phyloP scores from a whole-genome alignment of 2,329 filamentous ascomycete genomes.

The Xylaria digitata region DNA sequence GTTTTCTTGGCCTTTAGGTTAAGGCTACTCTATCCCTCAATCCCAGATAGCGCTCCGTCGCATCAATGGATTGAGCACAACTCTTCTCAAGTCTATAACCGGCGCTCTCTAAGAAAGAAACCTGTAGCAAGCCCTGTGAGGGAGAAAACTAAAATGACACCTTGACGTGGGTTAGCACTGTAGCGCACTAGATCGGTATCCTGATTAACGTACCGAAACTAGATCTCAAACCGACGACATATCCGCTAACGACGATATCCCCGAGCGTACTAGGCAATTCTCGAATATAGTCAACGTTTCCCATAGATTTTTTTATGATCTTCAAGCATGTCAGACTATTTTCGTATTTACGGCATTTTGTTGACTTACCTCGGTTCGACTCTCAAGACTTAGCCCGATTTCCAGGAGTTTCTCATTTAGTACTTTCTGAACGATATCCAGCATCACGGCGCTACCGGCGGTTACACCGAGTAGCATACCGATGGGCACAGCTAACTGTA shows the following conservation, averaged over 20 bases:
- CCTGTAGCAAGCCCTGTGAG: conserved; percentile 29
- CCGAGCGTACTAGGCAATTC: conserved; percentile 22
- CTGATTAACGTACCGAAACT: conserved; percentile 33
- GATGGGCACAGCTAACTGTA: conserved; percentile 59
- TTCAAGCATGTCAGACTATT: conserved; percentile 11
- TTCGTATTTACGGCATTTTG: neutral
- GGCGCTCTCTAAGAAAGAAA: conserved; percentile 27
- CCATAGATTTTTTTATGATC: conserved; percentile 56
- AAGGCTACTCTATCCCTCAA: too few species aligned
- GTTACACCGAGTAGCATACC: conserved; percentile 50
- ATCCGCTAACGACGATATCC: conserved; percentile 32
- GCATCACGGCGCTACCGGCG: conserved; percentile 43
- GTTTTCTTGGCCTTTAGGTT: too few species aligned
- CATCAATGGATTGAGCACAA: neutral
- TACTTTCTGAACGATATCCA: conserved; percentile 46
- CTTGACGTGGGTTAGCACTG: conserved; percentile 21
- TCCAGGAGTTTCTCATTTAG: conserved; percentile 42
- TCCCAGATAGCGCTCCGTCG: too few species aligned
- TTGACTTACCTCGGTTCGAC: conserved; percentile 37
- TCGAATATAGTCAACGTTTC: conserved; percentile 55
- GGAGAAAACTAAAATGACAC: conserved; percentile 31
- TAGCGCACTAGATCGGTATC: neutral
- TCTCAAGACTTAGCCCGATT: conserved; percentile 43
- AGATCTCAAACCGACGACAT: conserved; percentile 32
- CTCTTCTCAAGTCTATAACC: conserved; percentile 14